phyloP scores from a whole-genome alignment of 352 stramenopile genomes.

The Saprolegnia parasitica region DNA sequence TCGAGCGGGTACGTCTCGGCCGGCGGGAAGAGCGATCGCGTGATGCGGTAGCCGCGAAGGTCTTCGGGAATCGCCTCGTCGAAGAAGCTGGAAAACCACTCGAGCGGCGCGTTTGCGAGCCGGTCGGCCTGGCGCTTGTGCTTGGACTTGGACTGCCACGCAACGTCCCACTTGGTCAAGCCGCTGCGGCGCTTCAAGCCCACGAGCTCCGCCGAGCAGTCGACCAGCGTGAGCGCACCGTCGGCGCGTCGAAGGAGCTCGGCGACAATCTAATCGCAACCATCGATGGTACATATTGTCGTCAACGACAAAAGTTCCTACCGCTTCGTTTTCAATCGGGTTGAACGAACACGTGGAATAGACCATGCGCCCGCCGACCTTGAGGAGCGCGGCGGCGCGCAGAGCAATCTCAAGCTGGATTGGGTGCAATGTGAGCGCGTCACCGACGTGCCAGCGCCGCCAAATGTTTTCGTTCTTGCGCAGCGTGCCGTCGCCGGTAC shows the following conservation, averaged over 20 bases:
- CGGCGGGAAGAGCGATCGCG: slow-evolving; percentile 46
- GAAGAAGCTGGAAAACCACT: slow-evolving; percentile 25
- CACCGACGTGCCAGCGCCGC: slow-evolving; percentile 54
- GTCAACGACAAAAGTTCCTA: neutral
- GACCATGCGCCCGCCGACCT: slow-evolving; percentile 60
- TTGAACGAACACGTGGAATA: slow-evolving; percentile 89
- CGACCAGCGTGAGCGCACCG: slow-evolving; percentile 53
- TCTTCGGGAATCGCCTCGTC: slow-evolving; percentile 35
- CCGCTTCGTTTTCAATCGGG: slow-evolving; percentile 91
- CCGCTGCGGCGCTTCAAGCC: slow-evolving; percentile 23
- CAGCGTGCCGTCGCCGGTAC: slow-evolving; percentile 88
- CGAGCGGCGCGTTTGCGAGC: neutral
- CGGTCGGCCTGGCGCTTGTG: slow-evolving; percentile 36
- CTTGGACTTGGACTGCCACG: slow-evolving; percentile 68
- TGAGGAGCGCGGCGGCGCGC: slow-evolving; percentile 59
- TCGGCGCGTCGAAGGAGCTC: slow-evolving; percentile 66
- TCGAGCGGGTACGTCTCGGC: slow-evolving; percentile 44
- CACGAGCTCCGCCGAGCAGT: slow-evolving; percentile 31
- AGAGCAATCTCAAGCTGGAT: slow-evolving; percentile 81
- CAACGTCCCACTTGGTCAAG: slow-evolving; percentile 40
- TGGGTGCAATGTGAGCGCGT: slow-evolving; percentile 60
- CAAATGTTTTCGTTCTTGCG: slow-evolving; percentile 84
- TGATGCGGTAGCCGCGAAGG: slow-evolving; percentile 30
- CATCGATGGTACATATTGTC: slow-evolving; percentile 1
- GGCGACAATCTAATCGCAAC: slow-evolving; percentile 61